A percentile compares a stretch with the other conserved stretches of the same genome.
phyloP scores from a whole-genome alignment of 2,329 filamentous ascomycete genomes.

The Xylariaceae sp. region DNA sequence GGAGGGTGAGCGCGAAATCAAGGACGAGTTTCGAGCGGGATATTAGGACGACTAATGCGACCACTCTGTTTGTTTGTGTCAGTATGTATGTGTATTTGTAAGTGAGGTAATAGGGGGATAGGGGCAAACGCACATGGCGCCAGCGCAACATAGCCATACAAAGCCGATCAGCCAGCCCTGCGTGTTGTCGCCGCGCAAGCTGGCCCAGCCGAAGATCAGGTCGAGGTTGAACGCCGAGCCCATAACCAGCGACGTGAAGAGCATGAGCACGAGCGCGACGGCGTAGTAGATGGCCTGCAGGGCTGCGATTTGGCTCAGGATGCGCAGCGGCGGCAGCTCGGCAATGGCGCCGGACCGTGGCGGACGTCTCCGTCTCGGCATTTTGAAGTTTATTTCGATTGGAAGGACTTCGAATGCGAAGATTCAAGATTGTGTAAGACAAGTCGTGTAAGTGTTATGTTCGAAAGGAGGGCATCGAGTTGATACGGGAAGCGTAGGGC shows the following conservation, averaged over 20 bases:
- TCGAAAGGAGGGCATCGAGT: neutral
- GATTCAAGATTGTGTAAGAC: too few species aligned
- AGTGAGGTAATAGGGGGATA: neutral
- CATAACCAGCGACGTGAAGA: constrained; percentile 56
- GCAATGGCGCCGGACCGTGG: constrained; percentile 55
- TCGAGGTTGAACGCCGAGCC: constrained; percentile 49
- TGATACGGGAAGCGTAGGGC: constrained; percentile 12
- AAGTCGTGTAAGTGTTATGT: neutral
- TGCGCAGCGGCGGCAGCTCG: constrained; percentile 56
- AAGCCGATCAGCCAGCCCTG: constrained; percentile 57
- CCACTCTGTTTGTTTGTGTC: constrained; percentile 51
- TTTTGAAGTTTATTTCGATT: constrained; percentile 7
- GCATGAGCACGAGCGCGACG: constrained; percentile 46
- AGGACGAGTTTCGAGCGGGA: constrained; percentile 88
- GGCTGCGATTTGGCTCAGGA: constrained; percentile 53
- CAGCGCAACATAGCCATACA: constrained; percentile 50
- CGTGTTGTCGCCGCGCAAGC: constrained; percentile 57
- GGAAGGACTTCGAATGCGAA: neutral
- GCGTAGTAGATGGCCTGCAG: constrained; percentile 54
- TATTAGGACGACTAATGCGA: constrained; percentile 77
- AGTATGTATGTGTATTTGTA: neutral
- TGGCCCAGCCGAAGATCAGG: constrained; percentile 53
- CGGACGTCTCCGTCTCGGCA: constrained; percentile 53
- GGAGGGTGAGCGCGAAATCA: constrained; percentile 87
- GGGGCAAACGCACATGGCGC: constrained; percentile 43